Percentiles rank a stretch among this genome's conserved stretches.
phyloP scores from a whole-genome alignment of 2,329 filamentous ascomycete species.

The Ampelomyces quisqualis region DNA sequence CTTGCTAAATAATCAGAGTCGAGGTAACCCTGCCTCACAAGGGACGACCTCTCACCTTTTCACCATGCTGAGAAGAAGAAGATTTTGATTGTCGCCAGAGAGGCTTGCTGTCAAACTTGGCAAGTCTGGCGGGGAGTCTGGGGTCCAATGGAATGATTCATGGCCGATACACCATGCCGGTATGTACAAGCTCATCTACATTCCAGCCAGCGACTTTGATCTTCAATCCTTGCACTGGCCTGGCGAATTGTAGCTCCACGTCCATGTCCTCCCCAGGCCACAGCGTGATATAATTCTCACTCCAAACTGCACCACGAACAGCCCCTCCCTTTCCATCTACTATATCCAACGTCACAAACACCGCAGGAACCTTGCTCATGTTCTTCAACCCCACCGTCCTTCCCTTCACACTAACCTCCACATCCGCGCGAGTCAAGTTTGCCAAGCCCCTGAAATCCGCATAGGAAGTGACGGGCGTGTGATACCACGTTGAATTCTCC shows the following conservation, averaged over 20 bases:
- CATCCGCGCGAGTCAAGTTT: conserved; percentile 13
- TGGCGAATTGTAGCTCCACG: conserved; percentile 7
- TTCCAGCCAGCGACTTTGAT: conserved; percentile 12
- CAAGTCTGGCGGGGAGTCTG: too few species aligned
- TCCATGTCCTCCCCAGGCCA: conserved; percentile 57
- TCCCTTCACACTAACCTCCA: conserved; percentile 7
- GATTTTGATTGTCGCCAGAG: too few species aligned
- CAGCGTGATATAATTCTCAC: conserved; percentile 64
- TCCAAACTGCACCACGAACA: conserved; percentile 57
- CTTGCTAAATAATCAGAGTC: too few species aligned
- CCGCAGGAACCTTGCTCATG: conserved; percentile 54
- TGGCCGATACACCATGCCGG: too few species aligned
- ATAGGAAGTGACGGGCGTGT: conserved; percentile 58
- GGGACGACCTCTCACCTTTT: too few species aligned
- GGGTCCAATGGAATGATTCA: too few species aligned
- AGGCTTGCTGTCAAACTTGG: too few species aligned
- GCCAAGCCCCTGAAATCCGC: conserved; percentile 52
- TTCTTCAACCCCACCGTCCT: conserved; percentile 54
- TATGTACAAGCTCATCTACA: too few species aligned
- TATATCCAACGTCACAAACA: conserved; percentile 58
- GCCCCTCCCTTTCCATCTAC: conserved; percentile 50
- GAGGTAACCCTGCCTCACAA: too few species aligned
- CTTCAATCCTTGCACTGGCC: not conserved
- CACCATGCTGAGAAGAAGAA: too few species aligned
- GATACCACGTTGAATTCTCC: conserved; percentile 59